Conservation (phyloP, 495 filamentous ascomycete species). For the Sporormia fimetaria region DNA sequence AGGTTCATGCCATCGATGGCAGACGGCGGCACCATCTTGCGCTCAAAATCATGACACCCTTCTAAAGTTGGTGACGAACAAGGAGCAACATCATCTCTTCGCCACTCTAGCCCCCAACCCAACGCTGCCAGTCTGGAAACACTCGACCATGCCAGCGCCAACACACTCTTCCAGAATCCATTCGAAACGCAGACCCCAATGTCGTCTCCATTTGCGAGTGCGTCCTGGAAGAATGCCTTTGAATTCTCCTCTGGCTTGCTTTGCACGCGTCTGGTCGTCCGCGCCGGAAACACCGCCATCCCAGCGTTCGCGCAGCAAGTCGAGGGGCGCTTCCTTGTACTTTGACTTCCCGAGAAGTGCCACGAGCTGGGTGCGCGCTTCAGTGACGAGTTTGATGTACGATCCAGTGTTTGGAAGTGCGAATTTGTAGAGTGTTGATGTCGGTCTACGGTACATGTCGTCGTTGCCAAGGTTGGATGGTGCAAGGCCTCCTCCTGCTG, state of each 20-base stretch:
- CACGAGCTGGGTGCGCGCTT: constrained; percentile 55
- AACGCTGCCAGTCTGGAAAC: constrained; percentile 77
- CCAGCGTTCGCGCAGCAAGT: constrained; percentile 64
- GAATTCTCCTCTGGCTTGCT: constrained; percentile 57
- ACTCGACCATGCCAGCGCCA: constrained; percentile 66
- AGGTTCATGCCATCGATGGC: too few species aligned
- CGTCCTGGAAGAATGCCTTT: constrained; percentile 58
- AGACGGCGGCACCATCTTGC: too few species aligned
- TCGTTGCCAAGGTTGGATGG: constrained; percentile 44
- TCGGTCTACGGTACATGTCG: constrained; percentile 16
- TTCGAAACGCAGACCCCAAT: constrained; percentile 64
- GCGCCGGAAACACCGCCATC: constrained; percentile 58
- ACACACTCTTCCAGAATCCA: constrained; percentile 72
- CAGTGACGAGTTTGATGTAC: constrained; percentile 58
- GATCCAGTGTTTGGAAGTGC: constrained; percentile 64
- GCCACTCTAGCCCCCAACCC: constrained; percentile 54
- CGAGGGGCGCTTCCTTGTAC: constrained; percentile 53
- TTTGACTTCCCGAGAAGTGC: constrained; percentile 50
- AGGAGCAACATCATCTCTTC: too few species aligned
- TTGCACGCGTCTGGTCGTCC: constrained; percentile 46
- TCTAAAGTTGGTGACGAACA: too few species aligned
- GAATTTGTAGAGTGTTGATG: constrained; percentile 39
- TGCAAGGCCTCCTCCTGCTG: constrained; percentile 49
- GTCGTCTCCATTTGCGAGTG: constrained; percentile 73
- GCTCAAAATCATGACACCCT: too few species aligned